Evolutionary conservation across 176 grass and related monocot genomes (phyloP), one percentile per base, ranked within the genome.

Genomic region (Zea mays): DNA sequence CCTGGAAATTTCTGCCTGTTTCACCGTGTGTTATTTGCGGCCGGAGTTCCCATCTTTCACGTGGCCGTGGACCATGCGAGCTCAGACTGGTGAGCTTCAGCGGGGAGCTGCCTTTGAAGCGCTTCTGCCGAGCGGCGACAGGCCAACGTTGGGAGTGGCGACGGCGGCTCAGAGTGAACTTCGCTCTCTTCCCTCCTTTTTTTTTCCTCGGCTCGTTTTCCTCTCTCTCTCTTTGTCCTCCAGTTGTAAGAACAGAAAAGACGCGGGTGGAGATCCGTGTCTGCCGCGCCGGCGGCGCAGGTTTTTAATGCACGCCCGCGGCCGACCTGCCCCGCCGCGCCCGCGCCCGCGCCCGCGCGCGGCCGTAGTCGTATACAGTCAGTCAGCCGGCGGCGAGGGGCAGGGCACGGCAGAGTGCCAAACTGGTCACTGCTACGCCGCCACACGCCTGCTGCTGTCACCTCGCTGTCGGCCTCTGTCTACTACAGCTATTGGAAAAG

Each of bases 211-310:
- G 20, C 10, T 49, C 44, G n/a, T 54, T 63, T 47, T 59, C 17
- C 17, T 34, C 1, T 43, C 5, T 20, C 41, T 64, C 42, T n/a
- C 4, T 37, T 54, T 16, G 6, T 48, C 19, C 4, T 27, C 48
- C 35, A 63, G 48, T 44, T 65, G 75, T 65, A 77, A 61, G 42
- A 56, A 3, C 45, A 62, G 55, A 54, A 82, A 82, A 71, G 56
- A 72, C 62, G 45, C 57, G 10, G 65, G 35, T 5, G 19, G 38
- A 43, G 7, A 57, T 46, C 66, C 66, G 52, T 80, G 75, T 80
- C 74, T 47, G 35, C 17, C 33, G 66, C 15, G 44, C 60, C 57
- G 43, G 10, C 15, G 60, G 74, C 49, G 48, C 44, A 49, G 61
- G 55, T 69, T 65, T 54, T 75, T 71, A 51, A 75, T 86, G 47